These are phyloP conservation scores for Samsoniella hepiali DNA, from an alignment of 2,329 filamentous ascomycete species.

Conservation along the genomic window DNA sequence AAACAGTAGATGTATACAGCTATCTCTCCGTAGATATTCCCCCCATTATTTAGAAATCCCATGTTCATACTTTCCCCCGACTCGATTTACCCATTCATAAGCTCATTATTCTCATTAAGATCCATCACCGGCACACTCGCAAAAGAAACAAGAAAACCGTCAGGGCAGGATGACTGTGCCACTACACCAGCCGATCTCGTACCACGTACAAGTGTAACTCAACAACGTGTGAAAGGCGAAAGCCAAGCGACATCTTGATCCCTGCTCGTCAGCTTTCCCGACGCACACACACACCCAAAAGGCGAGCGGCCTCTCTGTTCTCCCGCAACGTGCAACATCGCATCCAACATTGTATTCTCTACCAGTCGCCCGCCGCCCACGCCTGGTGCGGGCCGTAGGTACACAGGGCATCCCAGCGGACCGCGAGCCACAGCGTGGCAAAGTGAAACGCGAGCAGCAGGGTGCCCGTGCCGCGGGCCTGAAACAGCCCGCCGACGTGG, in stretches of 20 bases:
- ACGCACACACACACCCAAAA: neutral
- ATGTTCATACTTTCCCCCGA: neutral
- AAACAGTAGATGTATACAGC: neutral
- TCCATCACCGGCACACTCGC: neutral
- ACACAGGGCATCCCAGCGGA: constrained; percentile 35
- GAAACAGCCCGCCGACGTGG: constrained; percentile 21
- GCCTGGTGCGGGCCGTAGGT: constrained; percentile 26
- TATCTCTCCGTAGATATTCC: neutral
- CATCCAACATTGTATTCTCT: constrained; percentile 14
- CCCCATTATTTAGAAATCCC: neutral
- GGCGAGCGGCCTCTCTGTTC: neutral
- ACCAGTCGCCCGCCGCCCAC: constrained; percentile 30
- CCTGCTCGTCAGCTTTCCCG: neutral
- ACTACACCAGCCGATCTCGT: neutral
- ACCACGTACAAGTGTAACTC: neutral
- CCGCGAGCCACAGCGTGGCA: constrained; percentile 33
- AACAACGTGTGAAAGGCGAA: neutral
- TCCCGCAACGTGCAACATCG: neutral
- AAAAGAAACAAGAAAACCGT: neutral
- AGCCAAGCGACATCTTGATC: neutral
- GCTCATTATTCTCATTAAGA: neutral
- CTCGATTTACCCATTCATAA: neutral
- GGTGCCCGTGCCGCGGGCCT: constrained; percentile 30
- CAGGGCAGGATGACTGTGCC: neutral
- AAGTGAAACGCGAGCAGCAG: constrained; percentile 35